Percentiles rank a stretch among this genome's conserved stretches.
These are phyloP conservation scores for Penicillium steckii DNA, from an alignment of 495 filamentous ascomycete genomes.

Conservation along the genomic window DNA sequence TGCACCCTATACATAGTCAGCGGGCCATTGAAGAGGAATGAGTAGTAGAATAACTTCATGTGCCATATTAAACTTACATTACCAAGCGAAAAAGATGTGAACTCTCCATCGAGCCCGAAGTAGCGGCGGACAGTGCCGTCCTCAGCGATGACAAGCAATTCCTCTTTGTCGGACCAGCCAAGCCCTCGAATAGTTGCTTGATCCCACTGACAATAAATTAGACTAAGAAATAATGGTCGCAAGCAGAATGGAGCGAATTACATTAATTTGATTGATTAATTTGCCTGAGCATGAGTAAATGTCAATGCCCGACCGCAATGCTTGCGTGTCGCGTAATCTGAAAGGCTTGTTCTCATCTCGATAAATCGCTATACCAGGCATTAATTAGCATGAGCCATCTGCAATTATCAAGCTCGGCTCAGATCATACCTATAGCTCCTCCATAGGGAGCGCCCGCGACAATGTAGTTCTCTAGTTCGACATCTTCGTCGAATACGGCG, in stretches of 20 bases:
- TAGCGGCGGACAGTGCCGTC: conserved; percentile 93
- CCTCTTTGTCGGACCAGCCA: conserved; percentile 97
- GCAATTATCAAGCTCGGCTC: not conserved
- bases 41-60: not conserved
- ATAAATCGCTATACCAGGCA: conserved; percentile 64
- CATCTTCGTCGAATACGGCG: conserved; percentile 82
- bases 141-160: conserved; percentile 80
- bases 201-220: conserved; percentile 68
- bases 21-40: no score
- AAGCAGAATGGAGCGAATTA: conserved; percentile 29
- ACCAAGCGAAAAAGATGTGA: conserved; percentile 92
- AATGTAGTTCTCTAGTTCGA: conserved; percentile 94
- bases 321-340: conserved; percentile 67
- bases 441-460: conserved; percentile 91
- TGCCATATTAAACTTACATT: conserved; percentile 51
- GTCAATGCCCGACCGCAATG: conserved; percentile 81
- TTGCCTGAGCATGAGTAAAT: conserved; percentile 92
- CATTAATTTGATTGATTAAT: conserved; percentile 69
- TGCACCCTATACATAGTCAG: conserved; percentile 55
- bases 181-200: conserved; percentile 84
- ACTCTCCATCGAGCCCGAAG: conserved; percentile 87
- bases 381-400: not conserved
- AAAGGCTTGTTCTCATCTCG: conserved; percentile 85
- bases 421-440: conserved; percentile 77
- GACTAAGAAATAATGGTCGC: not conserved